Conservation (phyloP, 2,329 filamentous ascomycete species). For the Cladosporium cucumerinum region DNA sequence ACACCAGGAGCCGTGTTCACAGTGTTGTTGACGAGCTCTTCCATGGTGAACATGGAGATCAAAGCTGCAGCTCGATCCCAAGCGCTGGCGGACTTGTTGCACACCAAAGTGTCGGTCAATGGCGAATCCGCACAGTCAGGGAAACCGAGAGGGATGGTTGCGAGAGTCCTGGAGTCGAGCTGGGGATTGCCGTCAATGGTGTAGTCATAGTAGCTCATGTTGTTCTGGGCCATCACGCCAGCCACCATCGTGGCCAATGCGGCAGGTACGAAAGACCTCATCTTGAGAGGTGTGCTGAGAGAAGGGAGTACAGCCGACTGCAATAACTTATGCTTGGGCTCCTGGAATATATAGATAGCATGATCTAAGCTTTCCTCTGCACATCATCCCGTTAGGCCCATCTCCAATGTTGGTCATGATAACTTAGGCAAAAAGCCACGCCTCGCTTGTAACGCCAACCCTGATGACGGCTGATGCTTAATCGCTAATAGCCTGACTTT, state of each 20-base stretch:
- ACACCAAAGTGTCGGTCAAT: conserved; percentile 1
- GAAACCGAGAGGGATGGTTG: conserved; percentile 11
- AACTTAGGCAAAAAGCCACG: conserved; percentile 15
- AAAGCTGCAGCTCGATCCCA: conserved; percentile 9
- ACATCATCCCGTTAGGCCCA: neutral
- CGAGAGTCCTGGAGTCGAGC: conserved; percentile 1
- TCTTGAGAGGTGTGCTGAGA: neutral
- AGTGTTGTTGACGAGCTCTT: conserved; percentile 37
- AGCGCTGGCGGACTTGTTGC: conserved; percentile 8
- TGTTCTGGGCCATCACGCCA: neutral
- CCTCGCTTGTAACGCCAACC: neutral
- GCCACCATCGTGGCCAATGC: neutral
- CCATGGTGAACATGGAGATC: conserved; percentile 12
- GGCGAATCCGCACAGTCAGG: neutral
- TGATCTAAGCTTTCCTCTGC: neutral
- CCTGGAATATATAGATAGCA: neutral
- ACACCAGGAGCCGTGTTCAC: conserved; percentile 48
- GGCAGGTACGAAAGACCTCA: neutral
- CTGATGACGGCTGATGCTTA: neutral
- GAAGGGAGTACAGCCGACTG: neutral
- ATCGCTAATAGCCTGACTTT: neutral
- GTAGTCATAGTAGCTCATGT: conserved; percentile 14
- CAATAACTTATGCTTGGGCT: neutral
- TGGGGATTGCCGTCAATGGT: conserved; percentile 12
- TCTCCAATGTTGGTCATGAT: neutral